These are phyloP conservation scores for Pterocarpus macrocarpus DNA, from an alignment of 306 rosid species.

Conservation along the genomic window DNA sequence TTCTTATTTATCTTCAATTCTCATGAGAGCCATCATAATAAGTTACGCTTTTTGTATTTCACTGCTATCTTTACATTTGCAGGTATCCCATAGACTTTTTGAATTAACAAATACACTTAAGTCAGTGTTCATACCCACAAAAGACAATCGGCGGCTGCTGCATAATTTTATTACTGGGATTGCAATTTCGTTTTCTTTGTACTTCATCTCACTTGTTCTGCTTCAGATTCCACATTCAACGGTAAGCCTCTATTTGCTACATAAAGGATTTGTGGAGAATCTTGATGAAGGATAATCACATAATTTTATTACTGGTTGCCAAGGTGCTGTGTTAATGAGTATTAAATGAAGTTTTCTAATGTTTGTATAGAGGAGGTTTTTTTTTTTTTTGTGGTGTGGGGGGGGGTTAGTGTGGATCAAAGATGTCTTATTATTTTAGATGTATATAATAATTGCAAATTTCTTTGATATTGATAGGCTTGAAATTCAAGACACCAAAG, in stretches of 20 bases:
- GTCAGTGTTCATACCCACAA: constrained; percentile 81
- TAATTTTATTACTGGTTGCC: background rate
- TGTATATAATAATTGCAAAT: constrained; percentile 21
- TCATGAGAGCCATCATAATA: constrained; percentile 31
- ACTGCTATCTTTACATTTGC: constrained; percentile 52
- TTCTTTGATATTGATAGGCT: constrained; percentile 56
- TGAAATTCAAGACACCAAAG: constrained; percentile 49
- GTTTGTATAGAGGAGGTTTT: too few species aligned
- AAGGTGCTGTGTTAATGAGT: constrained; percentile 8
- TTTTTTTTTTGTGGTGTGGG: too few species aligned
- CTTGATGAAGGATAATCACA: constrained; percentile 11
- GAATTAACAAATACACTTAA: constrained; percentile 92
- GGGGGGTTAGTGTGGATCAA: background rate
- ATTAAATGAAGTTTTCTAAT: constrained; percentile 6
- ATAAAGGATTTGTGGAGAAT: constrained; percentile 15
- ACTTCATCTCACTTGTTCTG: constrained; percentile 70
- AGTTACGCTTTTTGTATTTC: constrained; percentile 33
- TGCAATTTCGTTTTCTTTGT: constrained; percentile 65
- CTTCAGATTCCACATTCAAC: constrained; percentile 69
- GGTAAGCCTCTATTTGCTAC: constrained; percentile 60
- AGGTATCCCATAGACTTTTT: constrained; percentile 91
- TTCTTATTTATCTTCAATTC: constrained; percentile 27
- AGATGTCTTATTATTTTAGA: constrained; percentile 14
- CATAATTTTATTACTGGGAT: constrained; percentile 81
- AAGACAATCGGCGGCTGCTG: constrained; percentile 84